phyloP scores from a whole-genome alignment of 371 early-diverging fungal species.

The Apophysomyces elegans region DNA sequence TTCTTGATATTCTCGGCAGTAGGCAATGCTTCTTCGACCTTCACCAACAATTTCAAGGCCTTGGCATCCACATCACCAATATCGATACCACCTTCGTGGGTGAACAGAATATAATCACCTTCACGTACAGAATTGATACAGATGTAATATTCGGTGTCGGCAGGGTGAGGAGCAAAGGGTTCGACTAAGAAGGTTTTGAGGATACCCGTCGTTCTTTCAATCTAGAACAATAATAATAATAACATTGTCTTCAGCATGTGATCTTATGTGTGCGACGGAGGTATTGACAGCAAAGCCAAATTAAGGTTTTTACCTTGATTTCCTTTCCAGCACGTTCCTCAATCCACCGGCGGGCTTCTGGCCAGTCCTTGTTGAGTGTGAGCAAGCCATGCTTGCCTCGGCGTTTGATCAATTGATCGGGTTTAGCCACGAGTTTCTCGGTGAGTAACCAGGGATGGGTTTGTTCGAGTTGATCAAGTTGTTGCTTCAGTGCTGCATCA shows the following conservation, averaged over 20 bases:
- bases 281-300: conserved; percentile 3
- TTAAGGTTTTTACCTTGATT: conserved; percentile 65
- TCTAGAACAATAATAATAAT: conserved; percentile 44
- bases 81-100: conserved; percentile 98
- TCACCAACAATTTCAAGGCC: conserved; percentile 83
- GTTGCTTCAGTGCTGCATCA: conserved; percentile 63
- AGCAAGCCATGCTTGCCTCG: conserved; percentile 95
- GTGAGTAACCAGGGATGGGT: conserved; percentile 87
- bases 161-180: conserved; percentile 94
- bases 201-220: conserved; percentile 84
- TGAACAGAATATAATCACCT: conserved; percentile 95
- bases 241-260: conserved; percentile 3
- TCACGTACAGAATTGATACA: conserved; percentile 96
- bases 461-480: conserved; percentile 71
- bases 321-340: conserved; percentile 82
- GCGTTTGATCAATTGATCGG: conserved; percentile 97
- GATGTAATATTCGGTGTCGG: conserved; percentile 93
- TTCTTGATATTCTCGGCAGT: conserved; percentile 67
- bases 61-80: conserved; percentile 99
- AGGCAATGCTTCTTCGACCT: conserved; percentile 70
- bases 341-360: conserved; percentile 88
- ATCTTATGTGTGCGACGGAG: conserved; percentile 7
- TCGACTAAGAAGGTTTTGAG: conserved; percentile 95
- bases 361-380: conserved; percentile 89
- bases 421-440: conserved; percentile 91